Percentiles rank a stretch among this genome's conserved stretches.
Conservation (phyloP, 1,139 yeast species). For the Protomyces inundatus region DNA sequence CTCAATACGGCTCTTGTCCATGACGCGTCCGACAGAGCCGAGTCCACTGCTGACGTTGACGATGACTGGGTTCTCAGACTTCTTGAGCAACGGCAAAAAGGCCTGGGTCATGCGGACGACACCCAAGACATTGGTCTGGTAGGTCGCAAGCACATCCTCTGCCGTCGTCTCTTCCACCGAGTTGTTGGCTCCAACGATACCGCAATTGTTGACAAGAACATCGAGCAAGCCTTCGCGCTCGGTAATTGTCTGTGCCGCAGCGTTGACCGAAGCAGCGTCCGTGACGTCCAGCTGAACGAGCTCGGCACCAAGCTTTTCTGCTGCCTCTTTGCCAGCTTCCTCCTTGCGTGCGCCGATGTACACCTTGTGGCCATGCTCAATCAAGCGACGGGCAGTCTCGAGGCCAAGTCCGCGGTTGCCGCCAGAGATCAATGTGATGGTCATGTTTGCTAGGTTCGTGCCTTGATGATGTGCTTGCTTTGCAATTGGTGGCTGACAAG, state of each 20-base stretch:
- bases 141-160: neutral
- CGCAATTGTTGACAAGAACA: conserved; percentile 31
- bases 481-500: no score
- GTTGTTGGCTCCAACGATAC: conserved; percentile 26
- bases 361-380: neutral
- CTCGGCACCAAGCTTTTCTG: neutral
- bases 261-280: conserved; percentile 25
- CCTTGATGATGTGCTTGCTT: no score
- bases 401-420: neutral
- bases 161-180: neutral
- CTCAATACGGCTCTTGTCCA: neutral
- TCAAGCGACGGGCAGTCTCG: neutral
- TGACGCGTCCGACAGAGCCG: neutral
- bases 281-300: conserved; percentile 30
- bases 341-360: neutral
- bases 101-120: neutral
- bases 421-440: neutral
- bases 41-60: neutral
- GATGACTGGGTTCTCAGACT: neutral
- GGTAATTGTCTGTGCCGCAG: conserved; percentile 26
- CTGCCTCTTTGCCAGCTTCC: neutral
- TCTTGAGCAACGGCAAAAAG: neutral
- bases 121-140: neutral
- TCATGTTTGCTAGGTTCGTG: neutral
- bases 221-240: conserved; percentile 30